Evolutionary conservation across 2,329 filamentous ascomycete species (phyloP).

Genomic region (Aspergillus neotritici): DNA sequence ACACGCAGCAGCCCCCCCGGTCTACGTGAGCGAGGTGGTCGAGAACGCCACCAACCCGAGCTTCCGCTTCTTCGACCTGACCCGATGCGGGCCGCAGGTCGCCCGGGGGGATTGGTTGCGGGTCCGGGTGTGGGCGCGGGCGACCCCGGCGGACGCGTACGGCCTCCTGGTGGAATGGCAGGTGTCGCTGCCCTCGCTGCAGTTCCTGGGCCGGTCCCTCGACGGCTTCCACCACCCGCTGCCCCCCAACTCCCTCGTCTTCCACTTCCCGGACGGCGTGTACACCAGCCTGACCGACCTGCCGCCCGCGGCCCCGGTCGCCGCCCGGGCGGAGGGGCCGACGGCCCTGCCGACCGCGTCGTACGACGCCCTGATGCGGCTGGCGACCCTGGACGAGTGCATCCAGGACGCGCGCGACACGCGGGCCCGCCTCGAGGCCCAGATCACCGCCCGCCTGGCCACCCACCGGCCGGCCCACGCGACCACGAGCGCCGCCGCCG

Average conservation of each 20-base stretch:
- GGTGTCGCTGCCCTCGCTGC: slow-evolving; percentile 65
- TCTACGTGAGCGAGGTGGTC: slow-evolving; percentile 85
- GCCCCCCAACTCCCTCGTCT: slow-evolving; percentile 74
- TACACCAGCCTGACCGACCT: slow-evolving; percentile 71
- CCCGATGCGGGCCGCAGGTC: slow-evolving; percentile 55
- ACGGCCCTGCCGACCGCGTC: slow-evolving; percentile 63
- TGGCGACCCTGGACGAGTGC: slow-evolving; percentile 82
- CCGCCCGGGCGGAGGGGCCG: slow-evolving; percentile 40
- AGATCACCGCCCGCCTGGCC: slow-evolving; percentile 59
- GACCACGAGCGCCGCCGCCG: slow-evolving; percentile 30
- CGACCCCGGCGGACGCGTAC: slow-evolving; percentile 48
- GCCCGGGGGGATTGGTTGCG: slow-evolving; percentile 61
- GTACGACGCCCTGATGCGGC: slow-evolving; percentile 80
- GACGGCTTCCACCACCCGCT: slow-evolving; percentile 64
- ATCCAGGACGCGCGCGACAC: slow-evolving; percentile 84
- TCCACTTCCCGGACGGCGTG: slow-evolving; percentile 79
- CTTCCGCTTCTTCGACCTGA: slow-evolving; percentile 78
- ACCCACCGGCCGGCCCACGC: slow-evolving; percentile 31
- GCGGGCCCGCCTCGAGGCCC: slow-evolving; percentile 64
- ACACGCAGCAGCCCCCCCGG: no score
- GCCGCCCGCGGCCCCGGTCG: slow-evolving; percentile 40
- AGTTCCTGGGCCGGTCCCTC: slow-evolving; percentile 67
- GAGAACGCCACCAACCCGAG: slow-evolving; percentile 83
- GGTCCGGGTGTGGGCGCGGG: slow-evolving; percentile 69
- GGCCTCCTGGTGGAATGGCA: slow-evolving; percentile 66